Evolutionary conservation across 345 rosid species (phyloP).

Genomic region (Eucalyptus cloeziana): DNA sequence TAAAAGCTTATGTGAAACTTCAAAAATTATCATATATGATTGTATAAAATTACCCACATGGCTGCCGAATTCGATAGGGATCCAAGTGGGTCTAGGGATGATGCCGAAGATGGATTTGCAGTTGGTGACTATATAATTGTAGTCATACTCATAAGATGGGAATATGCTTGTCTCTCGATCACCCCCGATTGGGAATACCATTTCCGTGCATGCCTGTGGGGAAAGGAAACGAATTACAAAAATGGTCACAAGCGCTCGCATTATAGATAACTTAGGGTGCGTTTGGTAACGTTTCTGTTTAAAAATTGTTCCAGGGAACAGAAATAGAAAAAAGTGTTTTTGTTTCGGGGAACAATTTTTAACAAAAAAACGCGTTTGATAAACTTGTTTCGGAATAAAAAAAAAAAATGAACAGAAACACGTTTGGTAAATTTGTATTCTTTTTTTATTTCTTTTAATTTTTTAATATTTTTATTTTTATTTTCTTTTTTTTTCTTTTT

Average conservation of each 20-base stretch:
- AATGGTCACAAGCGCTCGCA: not conserved
- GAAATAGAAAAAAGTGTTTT: too few relatives aligned
- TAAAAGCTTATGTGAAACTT: not conserved
- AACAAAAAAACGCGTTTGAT: too few relatives aligned
- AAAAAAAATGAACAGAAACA: too few relatives aligned
- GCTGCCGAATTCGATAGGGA: conserved; percentile 36
- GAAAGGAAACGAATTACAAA: not conserved
- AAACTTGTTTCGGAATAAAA: too few relatives aligned
- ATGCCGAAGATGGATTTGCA: conserved; percentile 2
- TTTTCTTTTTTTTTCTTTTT: too few relatives aligned
- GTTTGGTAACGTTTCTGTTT: too few relatives aligned
- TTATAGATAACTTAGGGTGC: not conserved
- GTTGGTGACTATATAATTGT: not conserved
- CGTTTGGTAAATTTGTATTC: too few relatives aligned
- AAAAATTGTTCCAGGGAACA: too few relatives aligned
- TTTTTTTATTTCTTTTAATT: too few relatives aligned
- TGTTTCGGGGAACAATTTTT: too few relatives aligned
- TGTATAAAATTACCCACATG: conserved; percentile 15
- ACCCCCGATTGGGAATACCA: conserved; percentile 30
- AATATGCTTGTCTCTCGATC: conserved; percentile 32
- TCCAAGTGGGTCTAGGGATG: conserved; percentile 34
- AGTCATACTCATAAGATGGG: conserved; percentile 12
- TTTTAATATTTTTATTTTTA: too few relatives aligned
- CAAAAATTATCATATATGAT: not conserved
- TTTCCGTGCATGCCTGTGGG: conserved; percentile 46